phyloP scores from a whole-genome alignment of 441 rosid genomes.

The Erodium moschatum region DNA sequence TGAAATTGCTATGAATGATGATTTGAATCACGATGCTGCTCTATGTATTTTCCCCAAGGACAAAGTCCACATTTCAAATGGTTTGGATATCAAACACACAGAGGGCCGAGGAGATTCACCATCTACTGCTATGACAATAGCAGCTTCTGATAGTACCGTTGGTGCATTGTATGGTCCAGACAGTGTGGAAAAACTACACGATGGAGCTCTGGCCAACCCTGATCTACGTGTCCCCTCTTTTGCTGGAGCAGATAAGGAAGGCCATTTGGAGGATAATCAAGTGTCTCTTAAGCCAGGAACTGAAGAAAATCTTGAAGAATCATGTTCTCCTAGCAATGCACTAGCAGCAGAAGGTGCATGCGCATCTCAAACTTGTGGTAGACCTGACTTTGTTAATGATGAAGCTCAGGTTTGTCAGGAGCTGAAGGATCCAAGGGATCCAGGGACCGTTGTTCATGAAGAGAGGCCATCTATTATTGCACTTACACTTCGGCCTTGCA shows the following conservation, averaged over 20 bases:
- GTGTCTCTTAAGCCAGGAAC: constrained; percentile 28
- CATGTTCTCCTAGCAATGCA: no score
- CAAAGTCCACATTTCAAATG: constrained; percentile 24
- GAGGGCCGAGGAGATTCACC: constrained; percentile 24
- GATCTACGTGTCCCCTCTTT: constrained; percentile 17
- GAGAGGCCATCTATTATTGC: constrained; percentile 18
- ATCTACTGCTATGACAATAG: constrained; percentile 24
- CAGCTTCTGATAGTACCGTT: constrained; percentile 23
- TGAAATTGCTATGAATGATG: constrained; percentile 26
- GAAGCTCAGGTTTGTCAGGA: constrained; percentile 35
- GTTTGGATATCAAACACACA: constrained; percentile 27
- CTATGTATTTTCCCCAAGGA: constrained; percentile 29
- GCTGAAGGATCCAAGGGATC: constrained; percentile 22
- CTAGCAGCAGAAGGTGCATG: constrained; percentile 16
- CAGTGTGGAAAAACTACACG: constrained; percentile 27
- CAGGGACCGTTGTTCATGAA: constrained; percentile 19
- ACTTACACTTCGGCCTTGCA: constrained; percentile 30
- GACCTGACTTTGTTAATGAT: constrained; percentile 27
- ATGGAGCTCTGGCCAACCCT: constrained; percentile 23
- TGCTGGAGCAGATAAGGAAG: constrained; percentile 23
- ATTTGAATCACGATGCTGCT: constrained; percentile 23
- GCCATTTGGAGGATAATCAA: constrained; percentile 21
- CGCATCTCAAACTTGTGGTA: constrained; percentile 29
- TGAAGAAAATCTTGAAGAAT: constrained; percentile 21
- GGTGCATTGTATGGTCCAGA: constrained; percentile 28